Evolutionary conservation across 768 basidiomycete species (phyloP).

Genomic region (Calocybe cyanea): DNA sequence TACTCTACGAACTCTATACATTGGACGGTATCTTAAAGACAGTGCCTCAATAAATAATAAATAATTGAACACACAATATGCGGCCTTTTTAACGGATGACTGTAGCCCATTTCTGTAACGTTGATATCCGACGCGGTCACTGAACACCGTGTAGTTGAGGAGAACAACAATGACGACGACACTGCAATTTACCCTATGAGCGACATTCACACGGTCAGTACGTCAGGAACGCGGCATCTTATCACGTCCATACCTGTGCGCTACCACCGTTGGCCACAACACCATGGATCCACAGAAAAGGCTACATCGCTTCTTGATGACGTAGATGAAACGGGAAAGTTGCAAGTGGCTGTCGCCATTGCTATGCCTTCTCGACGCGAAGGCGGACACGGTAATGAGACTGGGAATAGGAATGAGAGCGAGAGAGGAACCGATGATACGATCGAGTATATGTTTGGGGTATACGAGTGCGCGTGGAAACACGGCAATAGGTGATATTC

Average conservation of each 20-base stretch:
- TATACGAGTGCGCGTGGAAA: constrained; percentile 30
- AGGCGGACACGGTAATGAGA: background rate
- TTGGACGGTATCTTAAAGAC: no score
- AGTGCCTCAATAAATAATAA: no score
- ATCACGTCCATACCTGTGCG: background rate
- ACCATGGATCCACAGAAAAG: constrained; percentile 2
- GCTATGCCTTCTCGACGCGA: constrained; percentile 14
- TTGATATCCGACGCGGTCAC: constrained; percentile 1
- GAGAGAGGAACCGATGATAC: constrained; percentile 9
- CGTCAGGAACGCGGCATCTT: background rate
- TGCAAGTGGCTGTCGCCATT: constrained; percentile 16
- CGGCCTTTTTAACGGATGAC: background rate
- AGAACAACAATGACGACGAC: background rate
- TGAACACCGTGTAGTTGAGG: background rate
- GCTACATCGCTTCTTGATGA: background rate
- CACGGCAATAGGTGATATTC: constrained; percentile 15
- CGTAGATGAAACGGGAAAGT: background rate
- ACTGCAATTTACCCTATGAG: background rate
- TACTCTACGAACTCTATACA: constrained; percentile 4
- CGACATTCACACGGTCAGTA: background rate
- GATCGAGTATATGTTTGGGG: constrained; percentile 30
- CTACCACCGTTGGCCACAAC: constrained; percentile 4
- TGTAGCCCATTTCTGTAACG: constrained; percentile 17
- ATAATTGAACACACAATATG: background rate
- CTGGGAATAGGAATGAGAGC: constrained; percentile 8